Conservation (phyloP, 768 basidiomycete genomes). For the Kwoniella shandongensis region DNA sequence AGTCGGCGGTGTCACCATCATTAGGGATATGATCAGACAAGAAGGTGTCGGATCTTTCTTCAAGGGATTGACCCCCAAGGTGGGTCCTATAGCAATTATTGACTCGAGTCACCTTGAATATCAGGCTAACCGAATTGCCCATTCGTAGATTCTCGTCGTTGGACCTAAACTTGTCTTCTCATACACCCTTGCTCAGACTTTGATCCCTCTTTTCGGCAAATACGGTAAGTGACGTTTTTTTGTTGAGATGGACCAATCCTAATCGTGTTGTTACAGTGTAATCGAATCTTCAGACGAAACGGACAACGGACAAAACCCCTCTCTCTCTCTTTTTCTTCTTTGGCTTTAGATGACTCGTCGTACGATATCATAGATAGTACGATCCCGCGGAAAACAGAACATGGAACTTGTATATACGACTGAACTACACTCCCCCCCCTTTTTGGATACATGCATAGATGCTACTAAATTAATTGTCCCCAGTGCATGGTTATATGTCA, state of each 20-base stretch:
- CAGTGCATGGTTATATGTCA: too few species aligned
- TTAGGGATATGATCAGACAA: constrained; percentile 79
- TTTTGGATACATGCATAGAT: too few species aligned
- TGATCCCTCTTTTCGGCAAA: constrained; percentile 88
- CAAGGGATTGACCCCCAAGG: constrained; percentile 97
- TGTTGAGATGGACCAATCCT: neutral
- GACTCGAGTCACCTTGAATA: neutral
- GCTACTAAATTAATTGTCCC: too few species aligned
- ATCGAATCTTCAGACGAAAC: too few species aligned
- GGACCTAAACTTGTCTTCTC: constrained; percentile 98
- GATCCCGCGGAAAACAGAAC: too few species aligned
- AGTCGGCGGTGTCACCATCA: constrained; percentile 67
- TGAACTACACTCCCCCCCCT: too few species aligned
- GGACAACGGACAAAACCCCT: too few species aligned
- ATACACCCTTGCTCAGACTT: constrained; percentile 91
- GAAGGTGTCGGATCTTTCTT: constrained; percentile 85
- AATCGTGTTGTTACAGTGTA: neutral
- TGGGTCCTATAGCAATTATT: constrained; percentile 52
- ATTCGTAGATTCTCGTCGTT: constrained; percentile 80
- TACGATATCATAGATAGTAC: too few species aligned
- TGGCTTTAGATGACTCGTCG: too few species aligned
- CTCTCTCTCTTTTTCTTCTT: too few species aligned
- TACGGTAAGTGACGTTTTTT: constrained; percentile 62
- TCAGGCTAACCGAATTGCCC: neutral
- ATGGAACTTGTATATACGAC: too few species aligned